Base-by-base conservation (phyloP, 345 rosid species). In the Ailanthus altissimus region DNA sequence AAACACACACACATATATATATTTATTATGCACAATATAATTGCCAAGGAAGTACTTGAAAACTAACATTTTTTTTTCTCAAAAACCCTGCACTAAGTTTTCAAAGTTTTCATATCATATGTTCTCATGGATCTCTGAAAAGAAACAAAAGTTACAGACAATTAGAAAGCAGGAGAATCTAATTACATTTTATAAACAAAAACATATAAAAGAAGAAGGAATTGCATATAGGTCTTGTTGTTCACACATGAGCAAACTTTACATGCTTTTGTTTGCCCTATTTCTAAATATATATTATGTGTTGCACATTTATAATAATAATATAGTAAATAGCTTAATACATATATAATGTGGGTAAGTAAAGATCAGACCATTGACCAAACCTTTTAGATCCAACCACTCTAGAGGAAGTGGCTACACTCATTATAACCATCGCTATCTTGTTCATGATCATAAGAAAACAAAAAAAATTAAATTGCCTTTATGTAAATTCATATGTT, bases 341-440 rank as follows among this genome's bases (percentile, higher is more conserved):
- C n/a, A n/a, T 49, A 58, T 73, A 72, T 71, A 54, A 47, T 66
- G 18, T 32, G 79, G 79, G 75, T 59, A 78, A 76, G 81, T 78
- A 69, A 79, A 72, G 68, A 78, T 69, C 43, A 79, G 73, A 72
- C 45, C 46, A 84, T 79, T 77, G 87, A 86, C 84, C 71, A 16
- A 80, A 76, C 47, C 66, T 72, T 79, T 45, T 74, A 60, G 65
- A 80, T 65, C 86, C 84, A 86, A 86, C 91, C 71, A 83, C 91
- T 86, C 84, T 51, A 57, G 63, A 79, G 26, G 71, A 82, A 66
- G 76, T 72, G 70, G 71, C 40, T 45, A 61, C 45, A 75, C 60
- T 49, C 18, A 68, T 68, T 71, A 3, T 64, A 21, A 36, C 38
- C 20, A 75, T 68, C 61, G 28, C 74, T 42, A 38, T 65, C 69